Evolutionary conservation across 23 red algal species (phyloP), one percentile per base, ranked within the genome.

Genomic region (Chondrus crispus): DNA sequence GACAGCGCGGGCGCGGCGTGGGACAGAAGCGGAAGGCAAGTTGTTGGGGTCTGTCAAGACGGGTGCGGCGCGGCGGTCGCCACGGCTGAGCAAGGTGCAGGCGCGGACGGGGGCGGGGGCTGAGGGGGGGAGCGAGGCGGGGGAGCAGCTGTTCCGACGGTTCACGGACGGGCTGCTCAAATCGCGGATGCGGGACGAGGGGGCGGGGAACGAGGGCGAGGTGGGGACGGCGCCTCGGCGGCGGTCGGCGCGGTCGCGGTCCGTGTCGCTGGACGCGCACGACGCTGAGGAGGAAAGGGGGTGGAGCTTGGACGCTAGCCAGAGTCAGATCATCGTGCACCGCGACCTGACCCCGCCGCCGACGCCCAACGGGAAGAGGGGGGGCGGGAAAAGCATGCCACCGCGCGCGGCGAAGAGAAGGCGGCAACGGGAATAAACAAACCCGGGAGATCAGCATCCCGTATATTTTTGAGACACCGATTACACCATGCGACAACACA

Each of bases 311-410:
- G 88, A 91, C 49, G 88, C 88, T 32, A 68, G 53, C 50, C 88
- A 91, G 43, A 82, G 74, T 51, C 88, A 91, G 58, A 63, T 91
- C 20, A 91, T 91, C 72, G 88, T 91, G n/a, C 88, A 91, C 62
- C 7, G 88, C 47, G 88, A 91, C 48, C 60, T 91, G 19, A 91
- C 88, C 18, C 88, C 88, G 22, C 88, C 88, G 8, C 88, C 88
- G 11, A 43, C 88, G 14, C 74, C 72, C 26, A n/a, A n/a, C n/a
- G 37, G 71, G 13, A n/a, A 38, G 18, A 22, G 35, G 29, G 24
- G 29, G n/a, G n/a, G n/a, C n/a, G n/a, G n/a, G n/a, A n/a, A n/a
- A 37, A 83, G 46, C 14, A 14, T 83, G 46, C 52, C 52, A 47
- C 28, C 46, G 10, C 50, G 78, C 10, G 78, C 78, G 29, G 46